Percentiles rank a stretch among this genome's conserved stretches.
These are phyloP conservation scores for Sporothrix schenckii DNA, from an alignment of 2,329 filamentous ascomycete species.

Conservation along the genomic window DNA sequence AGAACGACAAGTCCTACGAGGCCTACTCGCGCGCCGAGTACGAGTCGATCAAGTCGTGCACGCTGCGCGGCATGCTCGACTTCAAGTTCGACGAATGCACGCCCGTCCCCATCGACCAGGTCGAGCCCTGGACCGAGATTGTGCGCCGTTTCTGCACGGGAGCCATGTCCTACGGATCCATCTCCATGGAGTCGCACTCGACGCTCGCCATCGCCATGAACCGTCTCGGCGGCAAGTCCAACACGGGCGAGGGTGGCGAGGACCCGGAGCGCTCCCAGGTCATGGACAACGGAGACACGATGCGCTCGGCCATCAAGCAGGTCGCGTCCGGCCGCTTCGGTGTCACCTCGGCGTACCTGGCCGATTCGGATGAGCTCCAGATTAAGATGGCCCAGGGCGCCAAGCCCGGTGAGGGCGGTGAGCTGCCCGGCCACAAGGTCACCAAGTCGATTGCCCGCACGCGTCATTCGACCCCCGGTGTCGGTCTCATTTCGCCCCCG, in stretches of 20 bases:
- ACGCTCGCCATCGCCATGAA: slow-evolving; percentile 97
- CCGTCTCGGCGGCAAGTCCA: slow-evolving; percentile 91
- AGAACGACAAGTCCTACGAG: slow-evolving; percentile 98
- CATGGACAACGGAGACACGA: slow-evolving; percentile 90
- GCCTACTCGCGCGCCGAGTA: slow-evolving; percentile 92
- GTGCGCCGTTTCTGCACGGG: slow-evolving; percentile 95
- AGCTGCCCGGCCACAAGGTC: slow-evolving; percentile 95
- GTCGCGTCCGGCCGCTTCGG: slow-evolving; percentile 94
- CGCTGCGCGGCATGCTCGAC: slow-evolving; percentile 88
- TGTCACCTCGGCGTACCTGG: slow-evolving; percentile 91
- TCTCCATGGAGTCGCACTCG: slow-evolving; percentile 97
- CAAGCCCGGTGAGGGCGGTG: slow-evolving; percentile 96
- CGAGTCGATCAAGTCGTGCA: slow-evolving; percentile 96
- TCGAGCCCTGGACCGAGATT: slow-evolving; percentile 97
- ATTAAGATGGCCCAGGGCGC: slow-evolving; percentile 99
- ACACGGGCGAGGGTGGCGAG: slow-evolving; percentile 96
- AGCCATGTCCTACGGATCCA: slow-evolving; percentile 98
- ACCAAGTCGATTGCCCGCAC: slow-evolving; percentile 92
- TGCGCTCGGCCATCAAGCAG: slow-evolving; percentile 97
- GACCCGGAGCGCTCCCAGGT: slow-evolving; percentile 86
- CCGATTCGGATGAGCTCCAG: slow-evolving; percentile 92
- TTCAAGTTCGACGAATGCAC: slow-evolving; percentile 90
- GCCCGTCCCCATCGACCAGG: slow-evolving; percentile 90
- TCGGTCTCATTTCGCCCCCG: slow-evolving; percentile 92
- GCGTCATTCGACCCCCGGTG: slow-evolving; percentile 92